A percentile compares a stretch with the other conserved stretches of the same genome.
Evolutionary conservation across 176 grass and related monocot genomes (phyloP).

Genomic region (Metroxylon sagu): DNA sequence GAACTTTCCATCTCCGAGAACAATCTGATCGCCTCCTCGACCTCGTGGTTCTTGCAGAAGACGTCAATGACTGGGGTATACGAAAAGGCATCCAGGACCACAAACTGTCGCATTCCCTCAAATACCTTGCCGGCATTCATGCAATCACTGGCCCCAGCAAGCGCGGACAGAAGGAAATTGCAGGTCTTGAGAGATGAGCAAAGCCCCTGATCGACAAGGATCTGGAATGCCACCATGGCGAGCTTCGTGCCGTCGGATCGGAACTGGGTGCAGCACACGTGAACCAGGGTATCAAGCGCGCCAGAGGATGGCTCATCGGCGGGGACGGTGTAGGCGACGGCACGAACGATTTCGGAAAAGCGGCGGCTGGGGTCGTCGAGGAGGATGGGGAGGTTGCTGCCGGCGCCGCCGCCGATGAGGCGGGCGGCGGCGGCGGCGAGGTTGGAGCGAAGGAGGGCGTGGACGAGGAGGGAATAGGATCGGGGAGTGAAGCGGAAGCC

Average conservation of each 20-base stretch:
- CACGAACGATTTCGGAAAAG: conserved; percentile 1
- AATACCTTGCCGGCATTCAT: conserved; percentile 42
- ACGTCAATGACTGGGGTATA: conserved; percentile 53
- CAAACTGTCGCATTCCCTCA: conserved; percentile 39
- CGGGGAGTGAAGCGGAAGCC: conserved; percentile 34
- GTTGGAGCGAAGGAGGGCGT: conserved; percentile 35
- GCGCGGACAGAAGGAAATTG: conserved; percentile 37
- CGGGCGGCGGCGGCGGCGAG: conserved; percentile 25
- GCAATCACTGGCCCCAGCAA: conserved; percentile 16
- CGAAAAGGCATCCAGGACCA: conserved; percentile 38
- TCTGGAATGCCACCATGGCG: conserved; percentile 36
- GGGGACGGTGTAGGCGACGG: conserved; percentile 26
- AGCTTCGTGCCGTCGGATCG: conserved; percentile 9
- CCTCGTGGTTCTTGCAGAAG: conserved; percentile 38
- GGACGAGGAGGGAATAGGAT: conserved; percentile 29
- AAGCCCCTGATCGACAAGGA: conserved; percentile 33
- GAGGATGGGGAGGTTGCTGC: neutral
- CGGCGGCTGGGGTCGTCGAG: conserved; percentile 3
- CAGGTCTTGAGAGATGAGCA: conserved; percentile 46
- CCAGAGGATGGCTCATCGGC: conserved; percentile 2
- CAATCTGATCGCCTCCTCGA: conserved; percentile 37
- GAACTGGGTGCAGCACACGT: conserved; percentile 35
- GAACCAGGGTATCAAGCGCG: conserved; percentile 42
- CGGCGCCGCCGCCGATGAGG: conserved; percentile 16
- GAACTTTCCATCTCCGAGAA: conserved; percentile 40